Base-by-base conservation (phyloP, 2,329 filamentous ascomycete species). In the Septoria linicola region DNA sequence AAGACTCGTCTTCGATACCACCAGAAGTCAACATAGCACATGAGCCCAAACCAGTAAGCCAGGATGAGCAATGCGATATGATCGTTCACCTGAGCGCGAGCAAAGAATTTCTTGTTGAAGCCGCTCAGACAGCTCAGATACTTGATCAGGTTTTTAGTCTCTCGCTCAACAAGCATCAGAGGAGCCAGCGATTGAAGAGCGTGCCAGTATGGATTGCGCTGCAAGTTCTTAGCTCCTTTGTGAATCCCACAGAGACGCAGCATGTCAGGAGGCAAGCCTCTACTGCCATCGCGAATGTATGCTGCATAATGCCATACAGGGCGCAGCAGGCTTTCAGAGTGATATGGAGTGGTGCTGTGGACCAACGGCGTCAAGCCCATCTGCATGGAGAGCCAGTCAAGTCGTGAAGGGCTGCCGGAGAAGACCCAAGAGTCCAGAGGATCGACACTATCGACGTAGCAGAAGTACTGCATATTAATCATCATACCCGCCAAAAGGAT, bases 191-290 rank as follows among this genome's bases (percentile, higher is more conserved):
- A 51, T 23, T 55, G 53, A 7, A 55, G 21, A 8, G 46, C 43
- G 25, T 55, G 49, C 23, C 51, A 51, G 19, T 55, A 55, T 2
- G 53, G 49, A 14, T 55, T 55, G 4, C 40, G 11, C 31, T 55
- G 53, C 10, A 49, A 16, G 19, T 45, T 45, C 17, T 31, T 30
- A 11, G 44, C 44, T 3, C 45, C 39, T 19, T 53, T 44, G 8
- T 35, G 47, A n/a, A 55, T 48, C 11, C 44, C 44, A 25, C 53
- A 55, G 3, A 55, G 35, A 10, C 37, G 44, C n/a, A 49, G 51
- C 21, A 55, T 34, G 11, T 32, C 44, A 2, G 35, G 25, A 4
- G 53, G 53, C 1, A 55, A 35, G 3, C 39, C 17, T 8, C 40
- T 16, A n/a, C 42, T 45, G 14, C 16, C 42, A 19, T 45, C 42